Evolutionary conservation across 2,329 filamentous ascomycete species (phyloP).

Genomic region (Chaetomiaceae sp.): DNA sequence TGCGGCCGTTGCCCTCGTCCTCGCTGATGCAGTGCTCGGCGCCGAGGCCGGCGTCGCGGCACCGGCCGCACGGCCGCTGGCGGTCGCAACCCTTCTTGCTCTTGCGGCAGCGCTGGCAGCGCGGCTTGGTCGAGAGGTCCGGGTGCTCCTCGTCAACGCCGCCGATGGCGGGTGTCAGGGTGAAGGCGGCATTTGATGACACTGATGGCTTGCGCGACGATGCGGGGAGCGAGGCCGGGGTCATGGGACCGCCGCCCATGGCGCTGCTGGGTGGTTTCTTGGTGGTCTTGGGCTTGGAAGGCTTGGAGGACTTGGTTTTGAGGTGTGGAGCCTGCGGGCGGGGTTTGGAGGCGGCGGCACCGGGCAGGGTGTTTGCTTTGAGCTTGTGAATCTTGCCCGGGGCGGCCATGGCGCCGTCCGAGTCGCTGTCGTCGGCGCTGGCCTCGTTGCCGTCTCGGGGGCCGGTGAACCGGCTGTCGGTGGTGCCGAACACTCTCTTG

Average conservation of each 20-base stretch:
- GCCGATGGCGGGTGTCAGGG: slow-evolving; percentile 55
- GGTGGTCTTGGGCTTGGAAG: slow-evolving; percentile 45
- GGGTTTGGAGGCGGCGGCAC: slow-evolving; percentile 38
- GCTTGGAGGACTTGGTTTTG: slow-evolving; percentile 39
- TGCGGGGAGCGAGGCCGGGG: slow-evolving; percentile 60
- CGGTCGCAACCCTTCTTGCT: slow-evolving; percentile 99
- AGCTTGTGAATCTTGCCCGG: slow-evolving; percentile 37
- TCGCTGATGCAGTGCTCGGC: slow-evolving; percentile 94
- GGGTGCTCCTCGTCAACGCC: slow-evolving; percentile 91
- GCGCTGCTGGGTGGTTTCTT: slow-evolving; percentile 40
- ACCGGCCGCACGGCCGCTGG: slow-evolving; percentile 88
- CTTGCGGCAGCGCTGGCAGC: slow-evolving; percentile 96
- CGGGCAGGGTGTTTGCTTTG: slow-evolving; percentile 28
- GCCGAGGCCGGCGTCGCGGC: slow-evolving; percentile 90
- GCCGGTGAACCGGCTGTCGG: slow-evolving; percentile 47
- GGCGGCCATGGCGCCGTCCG: slow-evolving; percentile 37
- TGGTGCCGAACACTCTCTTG: slow-evolving; percentile 45
- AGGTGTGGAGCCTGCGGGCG: slow-evolving; percentile 35
- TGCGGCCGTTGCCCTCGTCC: slow-evolving; percentile 94
- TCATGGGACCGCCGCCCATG: slow-evolving; percentile 50
- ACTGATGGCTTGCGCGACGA: slow-evolving; percentile 72
- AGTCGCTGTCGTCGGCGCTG: slow-evolving; percentile 57
- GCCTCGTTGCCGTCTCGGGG: slow-evolving; percentile 33
- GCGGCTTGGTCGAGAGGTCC: slow-evolving; percentile 89
- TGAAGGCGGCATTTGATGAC: slow-evolving; percentile 47